A percentile compares a stretch with the other conserved stretches of the same genome.
Conservation (phyloP, 176 grass and related monocot species). For the Bromus sterilis region DNA sequence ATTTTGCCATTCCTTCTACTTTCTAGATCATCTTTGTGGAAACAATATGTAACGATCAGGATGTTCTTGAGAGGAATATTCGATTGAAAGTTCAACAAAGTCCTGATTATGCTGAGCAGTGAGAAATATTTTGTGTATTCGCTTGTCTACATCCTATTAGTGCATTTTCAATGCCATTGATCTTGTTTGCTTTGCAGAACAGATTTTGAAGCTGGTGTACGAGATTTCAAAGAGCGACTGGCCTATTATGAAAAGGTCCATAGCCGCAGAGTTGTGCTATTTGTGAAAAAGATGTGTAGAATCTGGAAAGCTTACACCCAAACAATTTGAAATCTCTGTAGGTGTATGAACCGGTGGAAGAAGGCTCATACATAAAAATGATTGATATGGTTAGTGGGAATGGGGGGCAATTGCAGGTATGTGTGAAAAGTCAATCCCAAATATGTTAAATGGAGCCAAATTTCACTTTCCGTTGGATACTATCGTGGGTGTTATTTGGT, state of each 20-base stretch:
- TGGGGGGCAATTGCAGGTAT: conserved; percentile 84
- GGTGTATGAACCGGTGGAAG: conserved; percentile 88
- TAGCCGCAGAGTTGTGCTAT: conserved; percentile 19
- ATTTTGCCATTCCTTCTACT: conserved; percentile 9
- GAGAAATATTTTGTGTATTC: conserved; percentile 35
- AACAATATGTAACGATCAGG: conserved; percentile 92
- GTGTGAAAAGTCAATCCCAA: neutral
- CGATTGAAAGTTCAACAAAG: conserved; percentile 96
- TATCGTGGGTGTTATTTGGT: neutral
- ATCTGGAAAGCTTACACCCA: conserved; percentile 11
- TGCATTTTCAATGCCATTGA: neutral
- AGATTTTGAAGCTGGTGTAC: conserved; percentile 92
- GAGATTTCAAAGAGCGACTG: conserved; percentile 87
- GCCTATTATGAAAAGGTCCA: conserved; percentile 92
- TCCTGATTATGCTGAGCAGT: conserved; percentile 98
- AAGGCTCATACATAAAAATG: conserved; percentile 99
- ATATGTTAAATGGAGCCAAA: conserved; percentile 10
- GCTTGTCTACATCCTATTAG: neutral
- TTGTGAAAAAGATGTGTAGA: neutral
- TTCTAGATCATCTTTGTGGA: conserved; percentile 94
- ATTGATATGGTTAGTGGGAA: conserved; percentile 89
- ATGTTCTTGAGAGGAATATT: conserved; percentile 93
- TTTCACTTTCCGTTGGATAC: neutral
- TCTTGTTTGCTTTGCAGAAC: conserved; percentile 44
- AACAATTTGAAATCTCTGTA: conserved; percentile 24